These are phyloP conservation scores for Paramecium caudatum DNA, from an alignment of 73 alveolate genomes.

Conservation along the genomic window DNA sequence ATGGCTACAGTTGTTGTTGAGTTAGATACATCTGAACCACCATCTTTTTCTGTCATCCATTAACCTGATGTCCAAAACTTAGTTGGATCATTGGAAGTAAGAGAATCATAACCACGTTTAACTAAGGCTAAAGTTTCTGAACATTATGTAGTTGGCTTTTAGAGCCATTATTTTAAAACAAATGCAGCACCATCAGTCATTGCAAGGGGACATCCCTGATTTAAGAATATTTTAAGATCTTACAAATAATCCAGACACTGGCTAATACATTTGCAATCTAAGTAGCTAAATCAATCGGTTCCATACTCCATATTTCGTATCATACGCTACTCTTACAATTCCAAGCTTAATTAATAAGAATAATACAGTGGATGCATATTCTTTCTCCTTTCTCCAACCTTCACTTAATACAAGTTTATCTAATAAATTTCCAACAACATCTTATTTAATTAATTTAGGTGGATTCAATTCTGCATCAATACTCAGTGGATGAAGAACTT, in stretches of 20 bases:
- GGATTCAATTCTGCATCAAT: constrained; percentile 36
- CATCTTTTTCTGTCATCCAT: constrained; percentile 96
- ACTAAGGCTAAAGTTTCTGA: constrained; percentile 4
- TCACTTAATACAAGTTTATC: constrained; percentile 4
- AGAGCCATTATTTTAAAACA: constrained; percentile 26
- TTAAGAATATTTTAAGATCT: not conserved
- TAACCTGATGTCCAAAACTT: constrained; percentile 79
- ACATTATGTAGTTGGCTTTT: constrained; percentile 36
- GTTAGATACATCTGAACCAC: constrained; percentile 92
- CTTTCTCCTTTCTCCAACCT: constrained; percentile 56
- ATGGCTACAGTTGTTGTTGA: constrained; percentile 90
- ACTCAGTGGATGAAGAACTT: not conserved
- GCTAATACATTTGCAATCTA: constrained; percentile 43
- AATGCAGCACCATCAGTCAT: constrained; percentile 64
- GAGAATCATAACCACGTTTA: not conserved
- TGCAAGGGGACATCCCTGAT: constrained; percentile 60
- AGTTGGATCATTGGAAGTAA: constrained; percentile 12
- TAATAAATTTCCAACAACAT: constrained; percentile 5
- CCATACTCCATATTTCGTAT: not conserved
- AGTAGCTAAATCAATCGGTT: not conserved
- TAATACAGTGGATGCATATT: not conserved
- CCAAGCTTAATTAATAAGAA: not conserved
- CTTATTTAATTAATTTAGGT: constrained; percentile 32
- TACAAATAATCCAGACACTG: constrained; percentile 60
- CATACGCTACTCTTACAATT: constrained; percentile 38